Base-by-base conservation (phyloP, 495 filamentous ascomycete species). In the Daldinia decipiens region DNA sequence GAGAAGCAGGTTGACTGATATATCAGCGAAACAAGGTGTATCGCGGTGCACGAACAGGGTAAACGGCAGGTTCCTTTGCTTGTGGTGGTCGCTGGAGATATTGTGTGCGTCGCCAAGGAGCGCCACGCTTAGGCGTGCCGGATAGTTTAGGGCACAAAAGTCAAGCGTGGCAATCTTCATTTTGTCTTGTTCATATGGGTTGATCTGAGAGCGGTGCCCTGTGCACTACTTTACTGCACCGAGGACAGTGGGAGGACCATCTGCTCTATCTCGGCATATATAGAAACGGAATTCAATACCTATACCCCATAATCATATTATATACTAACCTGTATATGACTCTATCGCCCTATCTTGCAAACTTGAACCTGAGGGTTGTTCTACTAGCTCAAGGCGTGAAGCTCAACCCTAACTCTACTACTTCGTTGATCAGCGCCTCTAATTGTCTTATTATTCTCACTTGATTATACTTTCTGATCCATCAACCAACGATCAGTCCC, bases 1-100 rank as follows among this genome's bases (percentile, higher is more conserved):
- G 90, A 93, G 77, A 92, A 92, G 76, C 83, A 85, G 77, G 79
- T 84, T 51, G 82, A 85, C 50, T 85, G 65, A 82, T 66, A 55
- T 6, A 59, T 57, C 51, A 60, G 34, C 59, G 27, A 36, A 38
- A 59, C 24, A 60, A 68, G 56, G n/a, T 57, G 29, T 43, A 17
- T 62, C 15, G 57, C 38, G 67, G 58, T 45, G 17, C 32, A 59
- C 47, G 21, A 2, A 29, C 54, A 55, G 59, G 31, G 53, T 68
- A 55, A 32, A 54, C 32, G 45, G 52, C 57, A 54, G 45, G 57
- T 26, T 58, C 59, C 34, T 66, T 62, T 56, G 17, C 39, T 43
- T 21, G 5, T 38, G 52, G 53, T 27, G 39, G 36, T 21, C 24
- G 32, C 60, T 19, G n/a, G 53, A 11, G 51, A 54, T 68, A 29